Base-by-base conservation (phyloP, 768 basidiomycete species). In the Trichaptum fuscoviolaceum region DNA sequence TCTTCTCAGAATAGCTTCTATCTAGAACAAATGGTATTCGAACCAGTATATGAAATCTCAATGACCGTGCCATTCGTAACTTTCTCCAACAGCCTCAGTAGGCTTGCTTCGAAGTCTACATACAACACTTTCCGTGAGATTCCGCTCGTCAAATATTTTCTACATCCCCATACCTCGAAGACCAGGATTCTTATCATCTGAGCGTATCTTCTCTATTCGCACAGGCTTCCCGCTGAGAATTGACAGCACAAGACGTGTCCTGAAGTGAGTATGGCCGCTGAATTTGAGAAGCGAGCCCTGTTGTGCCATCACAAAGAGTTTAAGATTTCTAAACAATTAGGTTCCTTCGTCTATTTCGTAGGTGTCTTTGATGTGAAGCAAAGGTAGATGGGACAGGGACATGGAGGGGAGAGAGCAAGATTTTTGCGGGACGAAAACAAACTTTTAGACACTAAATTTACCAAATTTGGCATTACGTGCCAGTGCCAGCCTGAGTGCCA, bases 31-130 rank as follows among this genome's bases (percentile, higher is more conserved):
- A 64, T 35, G n/a, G 2, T 52, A 7, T 10, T 70, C 85, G 65
- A 69, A 91, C 95, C 96, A 24, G 97, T 99, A 7, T 96, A 90
- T 1, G 95, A 96, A 63, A 99, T 99, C 75, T 99, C 97, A 67
- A 99, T 91, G 30, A 93, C 79, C 6, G 93, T 93, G 1, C 96
- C 97, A 82, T 99, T 98, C 2, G 95, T 96, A 3, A 92, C 80
- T 71, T 93, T 94, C 75, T 98, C 96, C 35, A 98, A 72, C 18
- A 99, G 78, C 60, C 96, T 83, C 58, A 99, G 77, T 26, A 98
- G 82, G 72, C 92, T 95, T 62, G 96, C 87, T 80, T 99, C 97
- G 76, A 89, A 96, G 76, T 99, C 96, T 93, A 57, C 36, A 42
- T 9, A 15, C 42, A n/a, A 58, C 34, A 24, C 35, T 36, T 58